Evolutionary conservation across 768 basidiomycete species (phyloP).

Genomic region (Gymnopilus dilepis): DNA sequence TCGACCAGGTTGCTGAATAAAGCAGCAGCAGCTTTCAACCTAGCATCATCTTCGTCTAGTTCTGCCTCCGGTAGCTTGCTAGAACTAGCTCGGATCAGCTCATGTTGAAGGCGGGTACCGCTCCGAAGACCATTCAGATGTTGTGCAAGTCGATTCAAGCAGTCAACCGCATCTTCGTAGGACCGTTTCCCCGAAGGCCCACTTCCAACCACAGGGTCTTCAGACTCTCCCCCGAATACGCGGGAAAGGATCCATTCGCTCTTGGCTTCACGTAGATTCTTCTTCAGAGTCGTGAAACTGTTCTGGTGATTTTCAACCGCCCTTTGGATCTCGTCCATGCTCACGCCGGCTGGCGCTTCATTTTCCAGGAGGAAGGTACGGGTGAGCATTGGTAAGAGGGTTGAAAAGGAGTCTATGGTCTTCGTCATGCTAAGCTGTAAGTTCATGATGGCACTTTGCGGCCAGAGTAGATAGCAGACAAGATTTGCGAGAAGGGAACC

Average conservation of each 20-base stretch:
- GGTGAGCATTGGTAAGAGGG: conserved; percentile 81
- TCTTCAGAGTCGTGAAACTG: conserved; percentile 89
- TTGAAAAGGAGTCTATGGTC: conserved; percentile 88
- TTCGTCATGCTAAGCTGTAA: conserved; percentile 86
- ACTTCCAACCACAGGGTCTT: conserved; percentile 27
- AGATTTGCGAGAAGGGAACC: conserved; percentile 83
- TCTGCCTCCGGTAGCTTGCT: conserved; percentile 20
- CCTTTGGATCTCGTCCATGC: conserved; percentile 68
- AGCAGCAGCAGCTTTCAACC: conserved; percentile 62
- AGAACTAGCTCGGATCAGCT: conserved; percentile 68
- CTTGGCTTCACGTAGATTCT: conserved; percentile 84
- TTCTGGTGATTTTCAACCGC: conserved; percentile 88
- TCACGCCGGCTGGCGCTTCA: conserved; percentile 51
- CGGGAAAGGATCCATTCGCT: conserved; percentile 71
- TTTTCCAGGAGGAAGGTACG: conserved; percentile 86
- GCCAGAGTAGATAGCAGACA: conserved; percentile 87
- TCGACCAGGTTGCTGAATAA: conserved; percentile 83
- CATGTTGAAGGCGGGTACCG: conserved; percentile 83
- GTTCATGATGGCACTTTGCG: conserved; percentile 79
- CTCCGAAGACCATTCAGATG: conserved; percentile 90
- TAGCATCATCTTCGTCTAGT: conserved; percentile 45
- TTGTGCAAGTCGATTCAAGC: conserved; percentile 89
- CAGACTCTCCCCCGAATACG: conserved; percentile 30
- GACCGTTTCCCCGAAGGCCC: conserved; percentile 49
- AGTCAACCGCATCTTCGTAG: conserved; percentile 87